Evolutionary conservation across 2,329 filamentous ascomycete species (phyloP), one percentile per base, ranked within the genome.

Genomic region (Fusarium guadeloupense): DNA sequence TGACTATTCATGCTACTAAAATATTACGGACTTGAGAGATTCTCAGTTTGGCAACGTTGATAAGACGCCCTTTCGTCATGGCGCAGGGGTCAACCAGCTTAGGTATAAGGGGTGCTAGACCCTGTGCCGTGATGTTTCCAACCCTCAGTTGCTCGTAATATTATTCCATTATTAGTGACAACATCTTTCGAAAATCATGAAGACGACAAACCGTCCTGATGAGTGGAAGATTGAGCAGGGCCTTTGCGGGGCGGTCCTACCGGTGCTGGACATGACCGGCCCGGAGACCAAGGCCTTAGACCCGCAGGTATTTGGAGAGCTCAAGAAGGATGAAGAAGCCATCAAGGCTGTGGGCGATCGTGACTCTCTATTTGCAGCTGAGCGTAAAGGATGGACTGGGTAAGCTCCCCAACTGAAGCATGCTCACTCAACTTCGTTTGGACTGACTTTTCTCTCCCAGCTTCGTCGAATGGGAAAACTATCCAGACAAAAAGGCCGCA

Each of bases 391-490:
- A 1, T 77, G 74, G 72, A 72, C 58, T 19, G 77, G 72, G 68
- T 73, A 56, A 46, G 69, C 4, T 16, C 12, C 12, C 19, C 10
- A 7, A 8, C 17, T 3, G 16, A 10, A 14, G 8, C 1, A 28
- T 35, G 16, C 39, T 26, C 14, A n/a, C 38, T 13, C 5, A 28
- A 21, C n/a, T 4, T 59, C 13, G 34, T 16, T n/a, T 13, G 14
- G 10, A 23, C 44, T 49, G 10, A 47, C 35, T 10, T n/a, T 9
- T 5, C 14, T 9, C 2, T 25, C 4, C 20, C 28, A 73, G 84
- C 8, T 90, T 89, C 57, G 79, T 91, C 6, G 88, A 90, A 67
- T 90, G 87, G 88, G 88, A 90, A 69, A 80, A 85, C 12, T 88
- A 89, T 48, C 88, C 88, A 0, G 85, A 89, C 41, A 90, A 89